Base-by-base conservation (phyloP, 2,329 filamentous ascomycete species). In the Aspergillus caelatus region DNA sequence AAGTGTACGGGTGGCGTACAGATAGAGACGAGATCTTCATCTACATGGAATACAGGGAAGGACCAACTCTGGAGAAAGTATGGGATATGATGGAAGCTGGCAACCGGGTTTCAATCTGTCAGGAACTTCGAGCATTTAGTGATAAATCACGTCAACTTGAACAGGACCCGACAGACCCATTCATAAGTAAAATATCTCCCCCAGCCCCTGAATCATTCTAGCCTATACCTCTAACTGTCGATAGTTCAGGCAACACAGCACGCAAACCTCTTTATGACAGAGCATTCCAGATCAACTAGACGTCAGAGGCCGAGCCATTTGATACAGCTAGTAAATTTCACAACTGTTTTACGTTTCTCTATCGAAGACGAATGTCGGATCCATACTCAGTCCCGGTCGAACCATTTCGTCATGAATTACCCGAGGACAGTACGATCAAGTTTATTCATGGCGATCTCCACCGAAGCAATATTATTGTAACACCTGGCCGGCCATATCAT, bases 381-480 rank as follows among this genome's bases (percentile, higher is more conserved):
- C 72, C 71, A 11, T 61, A 72, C 48, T 72, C 67, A 1, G 61
- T 70, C 3, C 68, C 68, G 30, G 58, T 72, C 11, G 72, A 74
- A 58, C 70, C 71, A 30, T 74, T 73, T 41, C 72, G 73, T 30
- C 41, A 72, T 48, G 63, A 74, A 7, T 67, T 77, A 3, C 71
- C 72, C 3, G 74, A 76, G 67, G 65, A 74, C 60, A 64, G 69
- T 61, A 58, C 65, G 4, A 77, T 78, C 43, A 74, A 70, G 34
- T 77, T 77, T 57, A 78, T 74, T 10, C 75, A 78, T 65, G 69
- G 67, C 30, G 76, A 79, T 67, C 70, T 79, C 41, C 73, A 77
- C 65, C 73, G 58, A 36, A 74, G 70, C 48, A 78, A 78, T 48
- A 70, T 78, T 45, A 70, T 77, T n/a, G 50, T 76, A 28, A 69